Percentiles rank a stretch among this genome's conserved stretches.
phyloP scores from a whole-genome alignment of 352 stramenopile species.

The Phytophthora pini region DNA sequence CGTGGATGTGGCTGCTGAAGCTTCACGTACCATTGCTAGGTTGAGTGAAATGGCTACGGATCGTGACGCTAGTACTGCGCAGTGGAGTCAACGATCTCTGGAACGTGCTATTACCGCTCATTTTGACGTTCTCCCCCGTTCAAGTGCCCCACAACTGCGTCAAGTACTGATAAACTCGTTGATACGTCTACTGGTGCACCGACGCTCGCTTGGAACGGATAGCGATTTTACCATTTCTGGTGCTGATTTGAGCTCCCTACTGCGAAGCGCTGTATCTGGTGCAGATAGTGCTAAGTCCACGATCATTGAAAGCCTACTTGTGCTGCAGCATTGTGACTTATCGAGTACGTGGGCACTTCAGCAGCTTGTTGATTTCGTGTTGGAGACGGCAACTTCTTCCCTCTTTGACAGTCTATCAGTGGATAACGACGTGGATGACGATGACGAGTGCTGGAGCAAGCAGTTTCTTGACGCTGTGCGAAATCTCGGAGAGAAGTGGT shows the following conservation, averaged over 20 bases:
- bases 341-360: constrained; percentile 44
- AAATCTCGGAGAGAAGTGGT: constrained; percentile 46
- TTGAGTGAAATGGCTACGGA: constrained; percentile 37
- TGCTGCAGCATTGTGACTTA: constrained; percentile 41
- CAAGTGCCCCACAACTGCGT: constrained; percentile 14
- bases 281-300: constrained; percentile 8
- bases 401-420: constrained; percentile 7
- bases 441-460: constrained; percentile 18
- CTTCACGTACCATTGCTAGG: constrained; percentile 49
- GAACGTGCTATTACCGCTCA: constrained; percentile 57
- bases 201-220: constrained; percentile 22
- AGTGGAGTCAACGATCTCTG: constrained; percentile 44
- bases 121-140: constrained; percentile 52
- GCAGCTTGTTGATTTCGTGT: constrained; percentile 38
- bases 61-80: constrained; percentile 10
- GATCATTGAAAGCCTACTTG: constrained; percentile 23
- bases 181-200: constrained; percentile 30
- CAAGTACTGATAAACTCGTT: constrained; percentile 40
- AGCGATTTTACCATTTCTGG: constrained; percentile 33
- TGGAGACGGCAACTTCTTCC: constrained; percentile 20
- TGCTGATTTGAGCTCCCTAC: constrained; percentile 37
- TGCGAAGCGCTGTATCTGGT: constrained; percentile 18
- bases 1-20: constrained; percentile 49
- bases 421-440: not conserved
- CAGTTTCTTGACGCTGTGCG: constrained; percentile 19